These are phyloP conservation scores for Coniosporium tulheliwenetii DNA, from an alignment of 2,329 filamentous ascomycete species.

Conservation along the genomic window DNA sequence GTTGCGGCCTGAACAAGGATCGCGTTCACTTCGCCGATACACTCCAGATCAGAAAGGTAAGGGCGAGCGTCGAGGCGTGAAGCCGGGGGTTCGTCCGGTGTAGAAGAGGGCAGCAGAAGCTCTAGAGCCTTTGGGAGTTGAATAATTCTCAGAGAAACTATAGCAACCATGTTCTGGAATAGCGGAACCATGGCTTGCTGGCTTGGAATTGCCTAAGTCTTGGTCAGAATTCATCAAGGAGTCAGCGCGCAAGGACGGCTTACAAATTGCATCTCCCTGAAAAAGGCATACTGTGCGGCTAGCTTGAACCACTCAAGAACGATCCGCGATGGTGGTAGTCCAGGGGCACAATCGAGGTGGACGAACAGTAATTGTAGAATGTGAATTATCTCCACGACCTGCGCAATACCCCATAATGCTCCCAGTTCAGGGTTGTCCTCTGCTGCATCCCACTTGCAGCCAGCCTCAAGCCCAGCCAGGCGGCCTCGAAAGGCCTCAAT, in stretches of 20 bases:
- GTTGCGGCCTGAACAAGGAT: slow-evolving; percentile 48
- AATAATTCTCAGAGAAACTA: slow-evolving; percentile 57
- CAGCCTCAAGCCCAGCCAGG: slow-evolving; percentile 17
- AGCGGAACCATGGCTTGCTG: slow-evolving; percentile 38
- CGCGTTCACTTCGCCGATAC: slow-evolving; percentile 58
- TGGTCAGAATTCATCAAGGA: too few species aligned
- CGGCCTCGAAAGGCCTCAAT: slow-evolving; percentile 11
- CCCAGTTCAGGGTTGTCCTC: slow-evolving; percentile 39
- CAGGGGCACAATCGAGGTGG: slow-evolving; percentile 39
- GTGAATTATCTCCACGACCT: slow-evolving; percentile 57
- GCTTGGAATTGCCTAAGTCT: slow-evolving; percentile 20
- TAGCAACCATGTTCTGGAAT: slow-evolving; percentile 52
- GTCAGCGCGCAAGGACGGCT: slow-evolving; percentile 12
- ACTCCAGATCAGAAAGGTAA: slow-evolving; percentile 54
- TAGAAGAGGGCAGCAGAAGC: slow-evolving; percentile 2
- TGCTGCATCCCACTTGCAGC: slow-evolving; percentile 31
- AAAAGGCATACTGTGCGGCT: slow-evolving; percentile 52
- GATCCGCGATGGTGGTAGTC: slow-evolving; percentile 41
- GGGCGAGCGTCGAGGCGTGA: slow-evolving; percentile 25
- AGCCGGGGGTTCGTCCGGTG: slow-evolving; percentile 6
- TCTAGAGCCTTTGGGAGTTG: slow-evolving; percentile 48
- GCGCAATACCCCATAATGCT: slow-evolving; percentile 45
- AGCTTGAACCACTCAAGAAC: slow-evolving; percentile 62
- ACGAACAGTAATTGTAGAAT: slow-evolving; percentile 60
- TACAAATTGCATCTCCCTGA: slow-evolving; percentile 47